Conservation (phyloP, 768 basidiomycete species). For the Clavaria fumosa region DNA sequence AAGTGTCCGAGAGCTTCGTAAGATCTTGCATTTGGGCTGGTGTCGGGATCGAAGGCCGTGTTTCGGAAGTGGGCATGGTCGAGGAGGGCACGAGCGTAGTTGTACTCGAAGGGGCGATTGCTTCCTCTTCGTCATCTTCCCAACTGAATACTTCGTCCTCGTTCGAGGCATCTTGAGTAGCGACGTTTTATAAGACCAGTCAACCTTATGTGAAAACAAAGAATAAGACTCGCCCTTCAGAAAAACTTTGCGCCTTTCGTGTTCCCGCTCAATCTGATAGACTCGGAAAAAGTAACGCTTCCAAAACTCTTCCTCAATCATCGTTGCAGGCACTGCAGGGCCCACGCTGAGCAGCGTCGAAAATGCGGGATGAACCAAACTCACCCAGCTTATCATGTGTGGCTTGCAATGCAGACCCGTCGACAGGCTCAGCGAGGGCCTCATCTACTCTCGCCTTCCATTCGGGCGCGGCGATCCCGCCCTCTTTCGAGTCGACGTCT, state of each 20-base stretch:
- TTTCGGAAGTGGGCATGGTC: conserved; percentile 2
- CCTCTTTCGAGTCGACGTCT: conserved; percentile 36
- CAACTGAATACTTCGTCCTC: conserved; percentile 86
- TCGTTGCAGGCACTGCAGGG: conserved; percentile 48
- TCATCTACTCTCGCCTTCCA: conserved; percentile 40
- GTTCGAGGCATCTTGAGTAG: conserved; percentile 27
- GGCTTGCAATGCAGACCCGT: conserved; percentile 36
- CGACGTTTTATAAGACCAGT: neutral
- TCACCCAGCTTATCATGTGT: conserved; percentile 47
- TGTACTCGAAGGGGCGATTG: conserved; percentile 8
- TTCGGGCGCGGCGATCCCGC: conserved; percentile 38
- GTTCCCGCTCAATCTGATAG: conserved; percentile 66
- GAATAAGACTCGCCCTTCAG: conserved; percentile 39
- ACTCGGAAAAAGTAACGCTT: conserved; percentile 80
- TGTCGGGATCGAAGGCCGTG: conserved; percentile 9
- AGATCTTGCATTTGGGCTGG: conserved; percentile 14
- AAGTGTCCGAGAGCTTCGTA: conserved; percentile 13
- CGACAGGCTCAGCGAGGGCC: conserved; percentile 33
- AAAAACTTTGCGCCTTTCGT: conserved; percentile 62
- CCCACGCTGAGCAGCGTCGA: conserved; percentile 5
- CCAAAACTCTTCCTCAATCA: conserved; percentile 65
- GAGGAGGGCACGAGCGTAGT: neutral
- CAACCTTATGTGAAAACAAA: neutral
- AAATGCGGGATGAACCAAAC: conserved; percentile 6
- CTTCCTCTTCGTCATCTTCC: conserved; percentile 89